Base-by-base conservation (phyloP, 2,329 filamentous ascomycete species). In the Pseudogymnoascus sp. region DNA sequence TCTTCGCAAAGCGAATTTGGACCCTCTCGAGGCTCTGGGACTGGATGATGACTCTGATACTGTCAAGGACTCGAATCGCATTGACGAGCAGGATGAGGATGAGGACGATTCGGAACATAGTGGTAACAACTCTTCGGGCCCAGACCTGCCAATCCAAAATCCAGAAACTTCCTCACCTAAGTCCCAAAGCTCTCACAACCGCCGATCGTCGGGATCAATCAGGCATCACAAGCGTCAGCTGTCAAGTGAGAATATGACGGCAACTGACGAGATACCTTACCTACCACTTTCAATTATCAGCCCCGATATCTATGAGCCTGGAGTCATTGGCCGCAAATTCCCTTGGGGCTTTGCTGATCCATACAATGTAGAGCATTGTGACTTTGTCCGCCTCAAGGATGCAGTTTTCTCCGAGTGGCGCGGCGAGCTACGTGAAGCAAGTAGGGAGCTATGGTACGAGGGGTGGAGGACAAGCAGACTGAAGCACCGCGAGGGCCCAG, bases 311-410 rank as follows among this genome's bases (percentile, higher is more conserved):
- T 96, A 98, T 76, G 90, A 96, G 70, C 88, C 88, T 7, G 84
- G 83, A 33, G 81, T 90, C 14, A 78, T 96, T 65, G 95, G 95
- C 53, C 89, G 95, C 65, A 88, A 89, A 67, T 99, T 98, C 74
- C 90, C 95, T 0, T 99, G 95, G 95, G 95, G 95, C 6, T 96
- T 97, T 70, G 95, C 95, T 4, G 91, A 98, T 72, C 95, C 95
- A 0, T 93, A 95, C 79, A 88, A 98, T 71, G 82, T 87, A 31
- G 85, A 90, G 70, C 95, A 99, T 78, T 99, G 95, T 77, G 95
- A 99, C 76, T 99, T 97, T 75, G 81, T 89, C 63, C 88, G 89
- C 66, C 83, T 99, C 68, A 95, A 95, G 77, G 93, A 98, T 65
- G 88, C 89, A 6, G 90, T 99, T 33, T 99, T 99, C 75, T 87